phyloP scores from a whole-genome alignment of 495 filamentous ascomycete species.

The Viridothelium virens region DNA sequence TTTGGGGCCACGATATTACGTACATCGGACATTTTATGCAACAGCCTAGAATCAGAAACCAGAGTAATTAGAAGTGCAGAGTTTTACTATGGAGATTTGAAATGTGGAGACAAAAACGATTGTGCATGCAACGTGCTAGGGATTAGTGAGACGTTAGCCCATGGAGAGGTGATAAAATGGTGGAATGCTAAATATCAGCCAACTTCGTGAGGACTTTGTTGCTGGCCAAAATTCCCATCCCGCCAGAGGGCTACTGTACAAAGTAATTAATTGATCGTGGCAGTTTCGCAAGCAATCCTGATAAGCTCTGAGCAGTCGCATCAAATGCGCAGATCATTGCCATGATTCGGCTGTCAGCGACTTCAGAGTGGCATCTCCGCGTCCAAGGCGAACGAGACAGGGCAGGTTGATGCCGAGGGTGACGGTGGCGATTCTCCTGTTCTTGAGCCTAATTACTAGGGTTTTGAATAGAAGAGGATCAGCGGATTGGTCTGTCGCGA shows the following conservation, averaged over 20 bases:
- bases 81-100: not conserved
- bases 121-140: not conserved
- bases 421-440: no score
- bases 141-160: not conserved
- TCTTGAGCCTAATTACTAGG: no score
- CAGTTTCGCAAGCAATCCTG: not conserved
- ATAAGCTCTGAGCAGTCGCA: not conserved
- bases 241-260: no score
- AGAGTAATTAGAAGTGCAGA: not conserved
- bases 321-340: not conserved
- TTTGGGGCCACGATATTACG: not conserved
- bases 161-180: no score
- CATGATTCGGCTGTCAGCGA: not conserved
- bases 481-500: not conserved
- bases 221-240: no score
- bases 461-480: conserved; percentile 7
- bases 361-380: no score
- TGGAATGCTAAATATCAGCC: no score
- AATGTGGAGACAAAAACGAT: not conserved
- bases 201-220: no score
- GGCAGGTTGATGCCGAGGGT: not conserved
- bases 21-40: not conserved
- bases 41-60: not conserved
- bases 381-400: no score
- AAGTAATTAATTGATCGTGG: not conserved